A percentile compares a stretch with the other conserved stretches of the same genome.
These are phyloP conservation scores for Hanseniaspora vineae DNA, from an alignment of 805 yeast species.

Conservation along the genomic window DNA sequence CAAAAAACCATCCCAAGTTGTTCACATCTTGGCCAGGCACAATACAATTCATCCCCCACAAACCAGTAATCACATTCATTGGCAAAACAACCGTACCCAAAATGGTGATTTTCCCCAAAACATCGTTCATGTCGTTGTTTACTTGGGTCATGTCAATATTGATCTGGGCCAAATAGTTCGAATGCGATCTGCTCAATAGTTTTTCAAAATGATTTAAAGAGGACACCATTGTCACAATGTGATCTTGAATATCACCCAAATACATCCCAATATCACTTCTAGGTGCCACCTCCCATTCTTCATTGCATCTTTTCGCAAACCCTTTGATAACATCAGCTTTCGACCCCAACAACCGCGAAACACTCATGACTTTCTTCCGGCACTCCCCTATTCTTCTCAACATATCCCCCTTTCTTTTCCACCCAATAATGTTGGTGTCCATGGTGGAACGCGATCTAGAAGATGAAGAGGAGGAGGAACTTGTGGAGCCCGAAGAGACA, in stretches of 20 bases:
- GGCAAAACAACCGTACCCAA: conserved; percentile 93
- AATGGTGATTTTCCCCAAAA: conserved; percentile 82
- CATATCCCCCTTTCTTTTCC: conserved; percentile 94
- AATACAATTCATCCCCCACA: conserved; percentile 97
- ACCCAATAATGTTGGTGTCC: conserved; percentile 39
- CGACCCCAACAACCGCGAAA: conserved; percentile 69
- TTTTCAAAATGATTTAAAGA: conserved; percentile 90
- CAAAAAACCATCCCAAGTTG: conserved; percentile 55
- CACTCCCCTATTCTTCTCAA: conserved; percentile 89
- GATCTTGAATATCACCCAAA: conserved; percentile 95
- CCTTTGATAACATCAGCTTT: conserved; percentile 98
- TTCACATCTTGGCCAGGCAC: conserved; percentile 82
- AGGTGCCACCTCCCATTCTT: conserved; percentile 69
- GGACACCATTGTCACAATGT: conserved; percentile 94
- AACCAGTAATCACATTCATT: conserved; percentile 86
- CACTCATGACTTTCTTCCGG: conserved; percentile 86
- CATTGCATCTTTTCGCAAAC: conserved; percentile 81
- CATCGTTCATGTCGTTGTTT: conserved; percentile 94
- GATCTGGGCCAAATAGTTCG: conserved; percentile 91
- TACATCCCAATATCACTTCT: conserved; percentile 85
- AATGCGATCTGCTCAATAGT: conserved; percentile 84
- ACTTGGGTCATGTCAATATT: conserved; percentile 96
- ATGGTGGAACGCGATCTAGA: conserved; percentile 14
- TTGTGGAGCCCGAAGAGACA: not conserved
- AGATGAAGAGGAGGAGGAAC: conserved; percentile 1